Base-by-base conservation (phyloP, 2,329 filamentous ascomycete species). In the Cladophialophora exuberans region DNA sequence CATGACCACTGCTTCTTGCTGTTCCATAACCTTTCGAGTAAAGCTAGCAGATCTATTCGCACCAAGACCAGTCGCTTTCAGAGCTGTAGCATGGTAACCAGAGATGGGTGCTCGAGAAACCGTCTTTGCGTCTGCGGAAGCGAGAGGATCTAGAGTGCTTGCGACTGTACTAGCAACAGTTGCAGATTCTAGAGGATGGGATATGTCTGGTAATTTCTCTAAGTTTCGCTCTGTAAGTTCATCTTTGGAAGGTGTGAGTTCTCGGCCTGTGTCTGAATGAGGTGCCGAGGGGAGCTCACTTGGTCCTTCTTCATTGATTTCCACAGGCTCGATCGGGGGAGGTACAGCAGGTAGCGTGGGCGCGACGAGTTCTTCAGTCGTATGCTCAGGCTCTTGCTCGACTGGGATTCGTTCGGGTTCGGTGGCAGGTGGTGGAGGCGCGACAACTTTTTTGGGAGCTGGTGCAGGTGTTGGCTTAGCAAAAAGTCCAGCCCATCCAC, bases 1-100 rank as follows among this genome's bases (percentile, higher is more conserved):
- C 93, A 99, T 97, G 62, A 96, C 91, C 35, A 99, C 94, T 56
- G 94, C 90, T 76, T 99, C 94, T 73, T 96, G 92, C 70, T 99
- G 94, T 66, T 97, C 92, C 67, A 96, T 80, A 50, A 97, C 82
- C 66, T 90, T 88, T 63, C 93, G 86, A 71, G 95, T 88, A 72
- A 88, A 90, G 74, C 87, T 92, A 17, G 90, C 83, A 51, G 85
- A 86, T 58, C 93, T 88, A 57, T 79, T 77, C 54, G 81, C 66
- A 26, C 72, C 73, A n/a, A n/a, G n/a, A 20, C 83, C 76, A 59
- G 86, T 88, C 10, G 89, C 89, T 76, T 96, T 96, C 66, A 89
- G 79, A 22, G 90, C 90, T 45, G 86, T 88, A n/a, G 89, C 82
- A 45, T 88, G 89, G 70, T 84, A 95, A 50, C 89, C 89, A 67